Conservation (phyloP, 1,139 yeast species). For the Pichia sp. region DNA sequence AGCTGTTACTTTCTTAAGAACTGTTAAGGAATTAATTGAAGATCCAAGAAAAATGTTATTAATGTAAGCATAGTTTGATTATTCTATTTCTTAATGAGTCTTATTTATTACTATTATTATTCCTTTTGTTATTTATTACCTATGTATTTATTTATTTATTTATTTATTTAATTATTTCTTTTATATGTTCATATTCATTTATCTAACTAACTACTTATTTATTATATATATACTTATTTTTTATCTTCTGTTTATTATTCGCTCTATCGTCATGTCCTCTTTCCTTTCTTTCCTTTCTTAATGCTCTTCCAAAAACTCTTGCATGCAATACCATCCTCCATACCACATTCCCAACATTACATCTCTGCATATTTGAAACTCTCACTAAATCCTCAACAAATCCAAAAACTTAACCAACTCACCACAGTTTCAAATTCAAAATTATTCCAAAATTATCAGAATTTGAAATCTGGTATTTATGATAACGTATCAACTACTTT, state of each 20-base stretch:
- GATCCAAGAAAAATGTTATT: constrained; percentile 99
- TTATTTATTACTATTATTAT: no score
- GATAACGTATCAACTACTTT: neutral
- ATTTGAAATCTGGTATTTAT: neutral
- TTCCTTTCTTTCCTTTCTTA: neutral
- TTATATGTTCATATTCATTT: no score
- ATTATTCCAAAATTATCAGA: neutral
- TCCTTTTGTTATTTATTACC: neutral
- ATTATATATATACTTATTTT: no score
- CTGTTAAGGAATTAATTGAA: constrained; percentile 93
- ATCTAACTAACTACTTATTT: neutral
- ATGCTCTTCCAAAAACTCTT: neutral
- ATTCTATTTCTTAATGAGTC: no score
- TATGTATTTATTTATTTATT: neutral
- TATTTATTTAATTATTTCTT: neutral
- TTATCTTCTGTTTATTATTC: no score
- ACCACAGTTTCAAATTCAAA: neutral
- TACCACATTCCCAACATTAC: neutral
- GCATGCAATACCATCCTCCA: neutral
- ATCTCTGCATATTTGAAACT: neutral
- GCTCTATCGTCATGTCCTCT: neutral
- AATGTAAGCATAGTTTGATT: constrained; percentile 21
- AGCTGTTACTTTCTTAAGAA: constrained; percentile 94
- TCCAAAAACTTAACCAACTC: neutral
- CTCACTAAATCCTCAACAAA: neutral